Percentiles rank a stretch among this genome's conserved stretches.
These are phyloP conservation scores for Pichia sp. DNA, from an alignment of 1,139 yeast species.

Conservation along the genomic window DNA sequence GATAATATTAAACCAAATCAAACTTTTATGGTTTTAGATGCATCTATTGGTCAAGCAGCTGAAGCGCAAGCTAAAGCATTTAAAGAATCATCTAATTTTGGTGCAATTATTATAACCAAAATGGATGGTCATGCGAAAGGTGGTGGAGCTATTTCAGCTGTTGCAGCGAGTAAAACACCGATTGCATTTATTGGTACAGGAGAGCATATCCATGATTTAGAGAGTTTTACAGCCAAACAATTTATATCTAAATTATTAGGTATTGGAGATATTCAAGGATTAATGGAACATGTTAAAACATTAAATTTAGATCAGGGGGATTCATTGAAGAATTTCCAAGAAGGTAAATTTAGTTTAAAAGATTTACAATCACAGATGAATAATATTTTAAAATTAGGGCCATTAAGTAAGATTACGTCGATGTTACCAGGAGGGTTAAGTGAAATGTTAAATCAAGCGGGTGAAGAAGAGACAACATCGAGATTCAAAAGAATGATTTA, in stretches of 20 bases:
- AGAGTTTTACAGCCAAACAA: conserved; percentile 82
- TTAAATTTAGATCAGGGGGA: conserved; percentile 87
- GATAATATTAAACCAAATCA: conserved; percentile 83
- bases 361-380: conserved; percentile 95
- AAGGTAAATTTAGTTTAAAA: conserved; percentile 86
- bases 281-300: conserved; percentile 88
- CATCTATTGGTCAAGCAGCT: conserved; percentile 97
- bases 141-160: conserved; percentile 99
- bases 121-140: conserved; percentile 99
- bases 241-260: conserved; percentile 87
- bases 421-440: conserved; percentile 95
- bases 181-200: conserved; percentile 96
- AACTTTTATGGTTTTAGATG: conserved; percentile 96
- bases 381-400: conserved; percentile 94
- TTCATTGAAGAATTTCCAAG: conserved; percentile 86
- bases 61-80: conserved; percentile 92
- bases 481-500: conserved; percentile 84
- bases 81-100: conserved; percentile 87
- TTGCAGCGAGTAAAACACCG: conserved; percentile 96
- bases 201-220: conserved; percentile 91
- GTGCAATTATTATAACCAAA: conserved; percentile 90
- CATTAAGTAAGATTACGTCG: conserved; percentile 82
- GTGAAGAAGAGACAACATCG: conserved; percentile 82
- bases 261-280: conserved; percentile 90
- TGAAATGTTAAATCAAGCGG: conserved; percentile 75